A percentile compares a stretch with the other conserved stretches of the same genome.
These are phyloP conservation scores for Rhododendron kiyosumense DNA, from an alignment of 148 eudicot genomes.

Conservation along the genomic window DNA sequence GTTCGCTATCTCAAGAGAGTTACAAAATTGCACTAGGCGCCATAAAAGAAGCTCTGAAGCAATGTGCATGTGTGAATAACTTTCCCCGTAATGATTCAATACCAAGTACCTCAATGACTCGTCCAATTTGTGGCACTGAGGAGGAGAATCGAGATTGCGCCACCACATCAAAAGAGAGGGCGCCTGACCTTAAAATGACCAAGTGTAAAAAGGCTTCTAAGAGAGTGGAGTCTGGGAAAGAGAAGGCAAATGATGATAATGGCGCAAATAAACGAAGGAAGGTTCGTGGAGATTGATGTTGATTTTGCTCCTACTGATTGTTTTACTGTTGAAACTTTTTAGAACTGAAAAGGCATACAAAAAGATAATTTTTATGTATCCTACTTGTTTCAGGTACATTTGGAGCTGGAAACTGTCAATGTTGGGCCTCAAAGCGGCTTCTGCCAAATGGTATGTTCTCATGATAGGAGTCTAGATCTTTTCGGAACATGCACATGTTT, in stretches of 20 bases:
- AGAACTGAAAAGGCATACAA: not conserved
- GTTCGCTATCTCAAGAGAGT: constrained; percentile 56
- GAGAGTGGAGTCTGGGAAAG: constrained; percentile 32
- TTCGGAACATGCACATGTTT: not conserved
- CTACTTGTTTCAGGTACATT: constrained; percentile 26
- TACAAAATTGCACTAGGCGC: constrained; percentile 40
- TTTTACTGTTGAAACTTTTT: not conserved
- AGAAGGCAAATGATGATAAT: constrained; percentile 13
- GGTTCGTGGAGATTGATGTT: constrained; percentile 24
- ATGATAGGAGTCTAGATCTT: not conserved
- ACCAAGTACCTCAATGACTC: constrained; percentile 17
- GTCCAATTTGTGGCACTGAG: constrained; percentile 20
- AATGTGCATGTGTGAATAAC: constrained; percentile 31
- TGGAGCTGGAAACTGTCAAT: constrained; percentile 26
- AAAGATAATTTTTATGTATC: constrained; percentile 1
- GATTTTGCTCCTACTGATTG: not conserved
- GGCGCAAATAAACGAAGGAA: constrained; percentile 20
- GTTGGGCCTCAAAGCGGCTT: constrained; percentile 25
- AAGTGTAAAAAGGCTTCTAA: constrained; percentile 21
- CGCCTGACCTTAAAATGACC: constrained; percentile 17
- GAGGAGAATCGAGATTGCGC: constrained; percentile 34
- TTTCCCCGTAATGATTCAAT: constrained; percentile 30
- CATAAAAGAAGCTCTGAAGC: constrained; percentile 46
- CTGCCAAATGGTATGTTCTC: constrained; percentile 32
- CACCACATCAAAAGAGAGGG: constrained; percentile 19